Evolutionary conservation across 768 basidiomycete genomes (phyloP).

Genomic region (Grammothele lineata): DNA sequence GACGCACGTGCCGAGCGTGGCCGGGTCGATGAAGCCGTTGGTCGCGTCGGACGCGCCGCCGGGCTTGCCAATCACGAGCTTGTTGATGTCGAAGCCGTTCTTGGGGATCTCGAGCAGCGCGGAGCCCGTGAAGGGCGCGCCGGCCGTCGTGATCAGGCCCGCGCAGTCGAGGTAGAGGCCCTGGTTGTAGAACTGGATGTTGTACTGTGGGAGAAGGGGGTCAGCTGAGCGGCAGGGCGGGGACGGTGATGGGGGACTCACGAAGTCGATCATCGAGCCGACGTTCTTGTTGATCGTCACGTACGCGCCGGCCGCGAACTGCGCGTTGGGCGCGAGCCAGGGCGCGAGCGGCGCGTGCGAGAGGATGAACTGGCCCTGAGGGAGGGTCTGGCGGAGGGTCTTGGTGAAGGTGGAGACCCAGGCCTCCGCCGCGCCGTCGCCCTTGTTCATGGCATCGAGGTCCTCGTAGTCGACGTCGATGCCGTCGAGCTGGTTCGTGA

Average conservation of each 20-base stretch:
- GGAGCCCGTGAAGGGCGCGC: slow-evolving; percentile 34
- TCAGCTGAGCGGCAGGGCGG: no score
- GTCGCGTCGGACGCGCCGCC: slow-evolving; percentile 29
- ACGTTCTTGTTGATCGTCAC: slow-evolving; percentile 47
- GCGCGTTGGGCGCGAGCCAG: slow-evolving; percentile 11
- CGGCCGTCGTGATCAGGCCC: slow-evolving; percentile 34
- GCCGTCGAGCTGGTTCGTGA: slow-evolving; percentile 22
- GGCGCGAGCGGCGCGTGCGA: slow-evolving; percentile 25
- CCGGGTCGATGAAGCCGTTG: slow-evolving; percentile 31
- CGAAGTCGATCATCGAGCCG: slow-evolving; percentile 56
- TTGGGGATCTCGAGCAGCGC: slow-evolving; percentile 45
- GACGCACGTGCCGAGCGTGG: slow-evolving; percentile 28
- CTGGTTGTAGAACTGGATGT: slow-evolving; percentile 18
- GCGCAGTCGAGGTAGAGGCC: slow-evolving; percentile 32
- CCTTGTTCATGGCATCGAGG: slow-evolving; percentile 16
- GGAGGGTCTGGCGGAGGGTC: slow-evolving; percentile 18
- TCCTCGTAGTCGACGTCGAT: slow-evolving; percentile 24
- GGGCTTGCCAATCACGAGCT: slow-evolving; percentile 74
- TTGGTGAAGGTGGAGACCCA: slow-evolving; percentile 23
- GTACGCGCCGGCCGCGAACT: slow-evolving; percentile 44
- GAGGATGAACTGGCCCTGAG: slow-evolving; percentile 15
- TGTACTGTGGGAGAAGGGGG: slow-evolving; percentile 22
- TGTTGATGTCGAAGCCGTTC: slow-evolving; percentile 49
- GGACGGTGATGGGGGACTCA: slow-evolving; percentile 11
- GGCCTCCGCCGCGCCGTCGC: slow-evolving; percentile 16